Conservation (phyloP, 2,329 filamentous ascomycete species). For the Elsinoe arachidis region DNA sequence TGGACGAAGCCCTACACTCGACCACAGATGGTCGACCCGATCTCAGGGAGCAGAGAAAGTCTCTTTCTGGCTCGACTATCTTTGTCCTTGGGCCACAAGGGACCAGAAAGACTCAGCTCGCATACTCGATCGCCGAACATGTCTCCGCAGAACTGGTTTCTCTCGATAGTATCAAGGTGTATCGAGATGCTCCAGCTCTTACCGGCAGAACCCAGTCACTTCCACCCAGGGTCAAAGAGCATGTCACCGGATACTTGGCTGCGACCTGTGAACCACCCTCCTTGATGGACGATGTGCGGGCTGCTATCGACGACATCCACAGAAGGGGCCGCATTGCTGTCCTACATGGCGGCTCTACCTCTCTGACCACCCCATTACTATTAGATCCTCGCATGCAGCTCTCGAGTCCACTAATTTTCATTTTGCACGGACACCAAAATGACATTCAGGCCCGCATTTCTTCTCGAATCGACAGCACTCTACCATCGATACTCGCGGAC, state of each 20-base stretch:
- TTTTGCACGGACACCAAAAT: background rate
- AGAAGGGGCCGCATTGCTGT: background rate
- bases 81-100: background rate
- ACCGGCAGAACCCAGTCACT: background rate
- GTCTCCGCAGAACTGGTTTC: background rate
- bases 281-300: background rate
- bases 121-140: background rate
- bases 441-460: background rate
- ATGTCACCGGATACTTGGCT: background rate
- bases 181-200: background rate
- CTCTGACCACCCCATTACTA: background rate
- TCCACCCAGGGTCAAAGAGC: background rate
- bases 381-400: background rate
- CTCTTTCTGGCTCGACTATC: background rate
- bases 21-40: background rate
- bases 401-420: background rate
- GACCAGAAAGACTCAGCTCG: background rate
- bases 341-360: background rate
- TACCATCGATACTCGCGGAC: background rate
- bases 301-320: background rate
- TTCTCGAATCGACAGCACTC: background rate
- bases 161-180: constrained; percentile 2
- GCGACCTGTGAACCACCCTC: background rate
- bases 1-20: background rate
- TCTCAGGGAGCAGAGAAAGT: background rate